These are phyloP conservation scores for Phaeotremella fagi DNA, from an alignment of 768 basidiomycete genomes.

Conservation along the genomic window DNA sequence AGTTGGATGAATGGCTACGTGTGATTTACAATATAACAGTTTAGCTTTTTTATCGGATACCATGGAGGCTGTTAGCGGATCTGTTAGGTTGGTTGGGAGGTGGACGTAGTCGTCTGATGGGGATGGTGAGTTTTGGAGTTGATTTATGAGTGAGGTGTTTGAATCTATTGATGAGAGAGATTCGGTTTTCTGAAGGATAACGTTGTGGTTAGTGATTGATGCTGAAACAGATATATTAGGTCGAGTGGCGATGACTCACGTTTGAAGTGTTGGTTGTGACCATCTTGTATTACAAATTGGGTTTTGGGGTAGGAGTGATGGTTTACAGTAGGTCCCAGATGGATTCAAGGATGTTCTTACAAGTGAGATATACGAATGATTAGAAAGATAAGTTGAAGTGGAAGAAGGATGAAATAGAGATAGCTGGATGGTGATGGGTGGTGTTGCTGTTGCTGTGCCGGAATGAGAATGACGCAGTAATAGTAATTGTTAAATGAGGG, in stretches of 20 bases:
- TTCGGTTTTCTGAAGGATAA: background rate
- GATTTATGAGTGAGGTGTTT: constrained; percentile 5
- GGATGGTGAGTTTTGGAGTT: background rate
- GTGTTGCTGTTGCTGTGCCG: too few species aligned
- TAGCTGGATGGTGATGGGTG: background rate
- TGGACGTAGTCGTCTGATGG: constrained; percentile 6
- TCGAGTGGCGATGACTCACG: background rate
- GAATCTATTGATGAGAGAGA: background rate
- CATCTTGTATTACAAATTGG: too few species aligned
- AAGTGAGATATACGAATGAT: too few species aligned
- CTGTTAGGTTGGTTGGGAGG: constrained; percentile 7
- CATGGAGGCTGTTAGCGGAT: background rate
- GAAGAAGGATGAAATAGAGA: background rate
- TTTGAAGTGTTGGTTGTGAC: background rate
- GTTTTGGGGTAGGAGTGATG: background rate
- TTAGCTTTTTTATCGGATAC: constrained; percentile 28
- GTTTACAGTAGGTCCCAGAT: too few species aligned
- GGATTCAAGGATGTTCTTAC: too few species aligned
- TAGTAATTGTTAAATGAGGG: background rate
- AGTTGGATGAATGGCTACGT: constrained; percentile 93
- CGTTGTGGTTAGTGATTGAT: background rate
- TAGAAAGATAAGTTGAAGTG: too few species aligned
- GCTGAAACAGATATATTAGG: background rate
- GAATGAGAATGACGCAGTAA: too few species aligned
- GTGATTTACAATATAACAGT: constrained; percentile 83